phyloP scores from a whole-genome alignment of 2,329 filamentous ascomycete species.

The Capronia coronata region DNA sequence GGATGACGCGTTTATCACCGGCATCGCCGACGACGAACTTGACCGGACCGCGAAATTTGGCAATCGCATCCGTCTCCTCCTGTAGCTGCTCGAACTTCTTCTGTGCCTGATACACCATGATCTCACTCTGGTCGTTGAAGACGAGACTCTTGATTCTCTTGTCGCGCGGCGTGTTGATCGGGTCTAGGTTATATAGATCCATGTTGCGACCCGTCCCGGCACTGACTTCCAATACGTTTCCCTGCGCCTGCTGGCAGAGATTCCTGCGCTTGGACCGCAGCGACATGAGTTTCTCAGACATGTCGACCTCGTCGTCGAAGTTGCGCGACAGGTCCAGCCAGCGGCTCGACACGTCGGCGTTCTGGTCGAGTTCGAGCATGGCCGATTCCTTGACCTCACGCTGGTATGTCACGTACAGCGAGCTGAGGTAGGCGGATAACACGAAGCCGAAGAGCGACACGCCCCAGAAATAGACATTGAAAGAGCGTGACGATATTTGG shows the following conservation, averaged over 20 bases:
- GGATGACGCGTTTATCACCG: constrained; percentile 13
- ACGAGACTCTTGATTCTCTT: constrained; percentile 37
- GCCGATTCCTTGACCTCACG: constrained; percentile 31
- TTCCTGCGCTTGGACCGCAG: constrained; percentile 38
- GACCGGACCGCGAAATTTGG: constrained; percentile 20
- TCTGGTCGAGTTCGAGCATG: constrained; percentile 20
- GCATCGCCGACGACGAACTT: constrained; percentile 27
- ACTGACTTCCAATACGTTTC: constrained; percentile 46
- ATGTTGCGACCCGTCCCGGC: constrained; percentile 47
- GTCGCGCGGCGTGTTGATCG: constrained; percentile 27
- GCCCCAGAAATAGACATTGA: constrained; percentile 33
- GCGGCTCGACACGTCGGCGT: constrained; percentile 41
- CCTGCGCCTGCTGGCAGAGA: constrained; percentile 39
- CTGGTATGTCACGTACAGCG: constrained; percentile 40
- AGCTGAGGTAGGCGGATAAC: constrained; percentile 41
- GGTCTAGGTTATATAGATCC: constrained; percentile 39
- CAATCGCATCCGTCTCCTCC: constrained; percentile 7
- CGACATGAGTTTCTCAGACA: constrained; percentile 39
- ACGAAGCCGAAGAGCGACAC: constrained; percentile 37
- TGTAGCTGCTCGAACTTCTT: constrained; percentile 37
- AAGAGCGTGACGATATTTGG: not conserved
- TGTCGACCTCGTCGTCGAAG: constrained; percentile 43
- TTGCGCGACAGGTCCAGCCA: constrained; percentile 40
- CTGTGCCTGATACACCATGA: constrained; percentile 43
- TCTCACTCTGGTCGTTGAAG: constrained; percentile 44